Conservation (phyloP, 192 early-diverging fungal species). For the Coemansia reversa region DNA sequence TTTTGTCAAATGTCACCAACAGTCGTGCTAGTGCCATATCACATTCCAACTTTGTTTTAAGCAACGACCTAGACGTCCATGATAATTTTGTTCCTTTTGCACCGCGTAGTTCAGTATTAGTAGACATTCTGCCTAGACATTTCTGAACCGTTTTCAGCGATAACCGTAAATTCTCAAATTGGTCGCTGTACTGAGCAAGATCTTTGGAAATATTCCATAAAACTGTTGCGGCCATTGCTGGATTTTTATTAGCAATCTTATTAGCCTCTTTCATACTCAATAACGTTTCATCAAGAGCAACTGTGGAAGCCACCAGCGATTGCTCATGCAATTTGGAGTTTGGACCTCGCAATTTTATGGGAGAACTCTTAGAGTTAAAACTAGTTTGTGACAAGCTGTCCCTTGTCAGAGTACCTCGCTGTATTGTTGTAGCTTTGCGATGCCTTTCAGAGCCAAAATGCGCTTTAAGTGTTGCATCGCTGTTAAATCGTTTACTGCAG, state of each 20-base stretch:
- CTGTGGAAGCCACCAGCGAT: too few species aligned
- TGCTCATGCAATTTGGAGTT: too few species aligned
- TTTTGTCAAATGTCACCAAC: neutral
- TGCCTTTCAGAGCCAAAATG: slow-evolving; percentile 39
- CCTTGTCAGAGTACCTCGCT: too few species aligned
- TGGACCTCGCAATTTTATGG: neutral
- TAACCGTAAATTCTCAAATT: neutral
- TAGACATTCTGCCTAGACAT: slow-evolving; percentile 29
- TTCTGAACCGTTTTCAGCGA: slow-evolving; percentile 15
- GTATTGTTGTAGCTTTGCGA: neutral
- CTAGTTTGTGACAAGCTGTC: neutral
- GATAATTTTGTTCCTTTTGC: slow-evolving; percentile 21
- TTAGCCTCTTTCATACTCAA: slow-evolving; percentile 29
- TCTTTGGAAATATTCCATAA: slow-evolving; percentile 49
- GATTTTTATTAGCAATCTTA: slow-evolving; percentile 23
- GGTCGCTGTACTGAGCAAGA: slow-evolving; percentile 14
- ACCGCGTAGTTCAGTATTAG: slow-evolving; percentile 19
- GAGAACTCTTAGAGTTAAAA: neutral
- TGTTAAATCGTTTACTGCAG: slow-evolving; percentile 36
- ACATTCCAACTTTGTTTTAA: slow-evolving; percentile 49
- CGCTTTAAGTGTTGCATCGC: slow-evolving; percentile 14
- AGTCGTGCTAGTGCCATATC: slow-evolving; percentile 33
- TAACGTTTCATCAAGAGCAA: slow-evolving; percentile 5
- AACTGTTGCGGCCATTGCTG: slow-evolving; percentile 44
- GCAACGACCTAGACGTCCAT: slow-evolving; percentile 31